phyloP scores from a whole-genome alignment of 148 eudicot species.

The Hydrangea macrophylla region DNA sequence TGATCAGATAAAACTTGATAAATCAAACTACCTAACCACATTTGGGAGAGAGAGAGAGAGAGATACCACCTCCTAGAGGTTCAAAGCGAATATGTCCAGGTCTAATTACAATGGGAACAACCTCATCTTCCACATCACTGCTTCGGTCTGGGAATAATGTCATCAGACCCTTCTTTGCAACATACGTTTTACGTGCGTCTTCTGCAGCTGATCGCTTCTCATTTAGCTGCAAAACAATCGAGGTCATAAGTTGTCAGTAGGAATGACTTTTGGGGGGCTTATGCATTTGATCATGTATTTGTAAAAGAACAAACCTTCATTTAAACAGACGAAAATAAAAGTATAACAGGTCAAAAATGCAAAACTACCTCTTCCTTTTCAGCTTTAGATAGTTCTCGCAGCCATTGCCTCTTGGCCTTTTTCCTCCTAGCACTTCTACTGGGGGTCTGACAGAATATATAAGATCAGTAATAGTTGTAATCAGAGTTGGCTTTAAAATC shows the following conservation, averaged over 20 bases:
- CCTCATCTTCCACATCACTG: constrained; percentile 46
- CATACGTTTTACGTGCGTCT: constrained; percentile 21
- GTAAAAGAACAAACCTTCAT: constrained; percentile 4
- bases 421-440: constrained; percentile 63
- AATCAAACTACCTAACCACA: neutral
- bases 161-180: constrained; percentile 13
- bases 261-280: neutral
- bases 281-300: neutral
- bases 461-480: neutral
- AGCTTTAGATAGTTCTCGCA: constrained; percentile 32
- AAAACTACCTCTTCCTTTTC: constrained; percentile 42
- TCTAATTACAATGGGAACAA: constrained; percentile 68
- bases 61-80: constrained; percentile 55
- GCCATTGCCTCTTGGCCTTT: constrained; percentile 45
- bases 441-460: constrained; percentile 36
- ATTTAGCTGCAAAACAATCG: constrained; percentile 29
- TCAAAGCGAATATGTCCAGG: constrained; percentile 94
- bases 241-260: constrained; percentile 7
- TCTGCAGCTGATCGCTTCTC: constrained; percentile 30
- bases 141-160: constrained; percentile 21
- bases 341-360: constrained; percentile 16
- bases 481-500: neutral
- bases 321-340: neutral
- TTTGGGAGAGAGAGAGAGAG: neutral
- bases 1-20: neutral